Conservation (phyloP, 2,329 filamentous ascomycete species). For the Exophiala bonariae region DNA sequence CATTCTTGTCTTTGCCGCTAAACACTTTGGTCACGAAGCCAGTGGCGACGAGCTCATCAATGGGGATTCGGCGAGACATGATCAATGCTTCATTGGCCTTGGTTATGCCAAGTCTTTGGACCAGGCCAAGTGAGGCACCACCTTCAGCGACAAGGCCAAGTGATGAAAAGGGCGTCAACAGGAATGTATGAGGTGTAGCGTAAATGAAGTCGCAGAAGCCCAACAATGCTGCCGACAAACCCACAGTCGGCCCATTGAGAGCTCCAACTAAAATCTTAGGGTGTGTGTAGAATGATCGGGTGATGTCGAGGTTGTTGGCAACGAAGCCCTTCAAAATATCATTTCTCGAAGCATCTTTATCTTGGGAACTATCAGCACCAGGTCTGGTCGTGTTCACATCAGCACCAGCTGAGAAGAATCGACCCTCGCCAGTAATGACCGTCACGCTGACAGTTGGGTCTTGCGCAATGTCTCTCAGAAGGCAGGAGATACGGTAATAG, state of each 20-base stretch:
- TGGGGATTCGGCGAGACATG: constrained; percentile 76
- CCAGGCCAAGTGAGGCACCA: constrained; percentile 74
- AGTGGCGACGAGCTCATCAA: constrained; percentile 69
- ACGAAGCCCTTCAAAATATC: constrained; percentile 72
- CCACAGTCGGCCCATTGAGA: constrained; percentile 88
- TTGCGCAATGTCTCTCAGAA: constrained; percentile 73
- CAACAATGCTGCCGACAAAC: constrained; percentile 80
- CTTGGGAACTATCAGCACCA: constrained; percentile 39
- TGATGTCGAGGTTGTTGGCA: constrained; percentile 83
- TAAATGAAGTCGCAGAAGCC: constrained; percentile 93
- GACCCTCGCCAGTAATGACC: constrained; percentile 76
- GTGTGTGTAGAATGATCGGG: constrained; percentile 87
- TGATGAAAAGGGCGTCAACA: constrained; percentile 88
- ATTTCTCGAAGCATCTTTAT: constrained; percentile 48
- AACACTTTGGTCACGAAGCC: constrained; percentile 90
- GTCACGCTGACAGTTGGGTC: constrained; percentile 83
- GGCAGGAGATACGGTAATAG: constrained; percentile 75
- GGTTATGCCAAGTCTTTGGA: constrained; percentile 73
- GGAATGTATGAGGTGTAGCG: constrained; percentile 74
- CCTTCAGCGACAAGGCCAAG: constrained; percentile 90
- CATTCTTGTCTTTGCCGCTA: constrained; percentile 55
- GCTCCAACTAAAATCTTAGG: constrained; percentile 90
- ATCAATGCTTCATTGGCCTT: constrained; percentile 92
- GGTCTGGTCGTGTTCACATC: constrained; percentile 65
- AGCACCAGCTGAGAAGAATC: constrained; percentile 84